A percentile compares a stretch with the other conserved stretches of the same genome.
phyloP scores from a whole-genome alignment of 1,139 yeast genomes.

The Taiozyma sp. region DNA sequence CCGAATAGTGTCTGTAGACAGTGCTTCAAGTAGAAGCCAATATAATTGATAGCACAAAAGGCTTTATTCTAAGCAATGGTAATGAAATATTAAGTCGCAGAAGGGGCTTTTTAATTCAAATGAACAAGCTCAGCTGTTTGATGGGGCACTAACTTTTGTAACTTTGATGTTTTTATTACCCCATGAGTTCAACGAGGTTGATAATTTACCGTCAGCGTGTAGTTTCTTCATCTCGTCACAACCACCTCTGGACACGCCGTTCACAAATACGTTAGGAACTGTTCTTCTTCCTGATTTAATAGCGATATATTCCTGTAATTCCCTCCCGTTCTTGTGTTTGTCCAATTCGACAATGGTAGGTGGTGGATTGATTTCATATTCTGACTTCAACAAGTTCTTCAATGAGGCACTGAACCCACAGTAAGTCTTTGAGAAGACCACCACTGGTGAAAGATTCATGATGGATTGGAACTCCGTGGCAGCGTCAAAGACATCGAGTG shows the following conservation, averaged over 20 bases:
- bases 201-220: conserved; percentile 52
- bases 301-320: conserved; percentile 56
- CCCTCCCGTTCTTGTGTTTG: conserved; percentile 61
- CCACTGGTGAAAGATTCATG: conserved; percentile 61
- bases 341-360: conserved; percentile 81
- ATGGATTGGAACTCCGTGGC: conserved; percentile 57
- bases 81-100: neutral
- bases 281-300: conserved; percentile 57
- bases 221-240: conserved; percentile 70
- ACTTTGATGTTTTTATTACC: conserved; percentile 54
- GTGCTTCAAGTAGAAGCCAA: too few species aligned
- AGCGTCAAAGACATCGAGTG: conserved; percentile 44
- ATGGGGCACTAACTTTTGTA: conserved; percentile 51
- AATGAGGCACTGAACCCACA: conserved; percentile 75
- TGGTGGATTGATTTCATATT: conserved; percentile 68
- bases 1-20: too few species aligned
- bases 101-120: neutral
- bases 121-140: conserved; percentile 26
- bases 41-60: neutral
- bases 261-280: conserved; percentile 69
- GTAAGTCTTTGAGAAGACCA: conserved; percentile 63
- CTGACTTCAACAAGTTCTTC: conserved; percentile 58
- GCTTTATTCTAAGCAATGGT: neutral
- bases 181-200: conserved; percentile 51
- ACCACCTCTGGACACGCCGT: conserved; percentile 66